These are phyloP conservation scores for Leccinellum rugosiceps DNA, from an alignment of 768 basidiomycete genomes.

Conservation along the genomic window DNA sequence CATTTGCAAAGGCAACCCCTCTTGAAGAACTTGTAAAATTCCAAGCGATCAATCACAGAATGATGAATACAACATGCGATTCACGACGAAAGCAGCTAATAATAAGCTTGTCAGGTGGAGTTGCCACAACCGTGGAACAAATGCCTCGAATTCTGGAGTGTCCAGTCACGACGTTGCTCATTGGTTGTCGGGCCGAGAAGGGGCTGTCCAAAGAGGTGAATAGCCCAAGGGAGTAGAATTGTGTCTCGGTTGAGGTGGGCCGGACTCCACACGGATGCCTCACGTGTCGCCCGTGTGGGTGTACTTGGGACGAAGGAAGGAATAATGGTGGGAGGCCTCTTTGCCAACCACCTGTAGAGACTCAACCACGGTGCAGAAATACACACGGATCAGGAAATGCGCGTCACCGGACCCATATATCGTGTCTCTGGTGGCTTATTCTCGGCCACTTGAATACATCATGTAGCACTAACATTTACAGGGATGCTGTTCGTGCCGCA, in stretches of 20 bases:
- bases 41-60: too few species aligned
- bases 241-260: not conserved
- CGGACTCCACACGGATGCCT: not conserved
- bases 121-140: too few species aligned
- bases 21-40: conserved; percentile 43
- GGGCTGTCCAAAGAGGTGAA: too few species aligned
- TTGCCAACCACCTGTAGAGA: not conserved
- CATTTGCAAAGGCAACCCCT: conserved; percentile 60
- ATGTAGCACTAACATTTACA: not conserved
- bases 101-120: too few species aligned
- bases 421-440: not conserved
- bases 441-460: not conserved
- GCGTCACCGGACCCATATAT: not conserved
- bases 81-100: too few species aligned
- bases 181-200: too few species aligned
- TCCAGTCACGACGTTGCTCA: too few species aligned
- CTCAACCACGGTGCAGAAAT: too few species aligned
- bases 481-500: not conserved
- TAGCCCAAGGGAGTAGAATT: too few species aligned
- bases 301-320: not conserved
- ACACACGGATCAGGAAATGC: not conserved
- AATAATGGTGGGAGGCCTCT: not conserved
- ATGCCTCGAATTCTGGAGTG: too few species aligned
- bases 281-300: not conserved
- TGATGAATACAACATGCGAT: too few species aligned